Base-by-base conservation (phyloP, 108 stramenopile genomes). In the Skeletonema grethae region DNA sequence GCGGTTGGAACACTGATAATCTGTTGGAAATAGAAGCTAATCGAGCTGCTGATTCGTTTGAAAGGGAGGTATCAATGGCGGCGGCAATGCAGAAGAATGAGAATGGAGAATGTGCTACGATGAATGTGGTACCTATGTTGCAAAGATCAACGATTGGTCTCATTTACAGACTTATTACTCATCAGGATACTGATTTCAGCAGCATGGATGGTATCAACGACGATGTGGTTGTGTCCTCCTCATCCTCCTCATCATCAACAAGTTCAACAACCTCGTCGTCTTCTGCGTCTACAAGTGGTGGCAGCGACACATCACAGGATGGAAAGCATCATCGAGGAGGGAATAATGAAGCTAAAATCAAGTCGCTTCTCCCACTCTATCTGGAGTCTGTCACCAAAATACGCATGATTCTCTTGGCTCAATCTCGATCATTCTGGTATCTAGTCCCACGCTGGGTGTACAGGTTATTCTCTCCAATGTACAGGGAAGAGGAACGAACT, bases 351-450 rank as follows among this genome's bases (percentile, higher is more conserved):
- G 39, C 31, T 2, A 61, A 63, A 63, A 65, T 75, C 31, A 69
- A 75, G 61, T 43, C 41, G n/a, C 78, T 87, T 25, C 56, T 95
- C 7, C 64, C 86, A 55, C 61, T 60, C 10, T 97, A 97, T 66
- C 70, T 97, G 28, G 67, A 87, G 22, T 86, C 96, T 3, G 87
- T 95, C 9, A 89, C 88, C 34, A 85, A 87, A 59, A 97, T 97
- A 67, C 87, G 96, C 41, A 93, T 97, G 95, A 90, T 95, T 41
- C 77, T 95, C 58, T 69, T 97, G 62, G 96, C 96, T 10, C 92
- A 94, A 80, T 95, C 96, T 0, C 85, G 96, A 67, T 95, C 92
- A 16, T 74, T 95, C 10, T 95, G 95, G 95, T 93, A 93, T 77
- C 66, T 97, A 9, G 75, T 95, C 22, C 93, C 93, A 53, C 72